Base-by-base conservation (phyloP, 306 rosid species). In the Trifolium pratense region DNA sequence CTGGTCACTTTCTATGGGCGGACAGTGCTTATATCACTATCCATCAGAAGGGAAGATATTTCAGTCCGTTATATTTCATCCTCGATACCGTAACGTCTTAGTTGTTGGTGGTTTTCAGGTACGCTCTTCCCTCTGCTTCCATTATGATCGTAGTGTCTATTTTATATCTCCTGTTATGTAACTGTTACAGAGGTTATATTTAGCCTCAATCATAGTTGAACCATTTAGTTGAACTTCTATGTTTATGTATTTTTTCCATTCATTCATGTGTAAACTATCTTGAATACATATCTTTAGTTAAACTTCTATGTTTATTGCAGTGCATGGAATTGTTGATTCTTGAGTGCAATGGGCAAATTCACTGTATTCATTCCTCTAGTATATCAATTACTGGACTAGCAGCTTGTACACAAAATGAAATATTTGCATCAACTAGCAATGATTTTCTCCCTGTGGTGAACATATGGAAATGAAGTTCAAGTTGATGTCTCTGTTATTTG, bases 381-480 rank as follows among this genome's bases (percentile, higher is more conserved):
- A 2, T 2, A 23, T 43, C 40, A 43, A 14, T 66, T 43, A 45
- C 15, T 23, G 57, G 57, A 43, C 8, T 43, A 0, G 40, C 71
- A 25, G 56, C 71, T 43, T 14, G 56, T 4, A 25, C 2, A 0
- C 9, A 9, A n/a, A 26, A 43, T 14, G 37, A 9, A 43, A 14
- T 9, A 8, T 23, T 66, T 45, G 71, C 55, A 7, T 23, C 57
- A 26, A 12, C 15, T 23, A 26, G 31, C 31, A 26, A 26, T 26
- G 31, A 26, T 3, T 26, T 3, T 26, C 4, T 26, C 5, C 31
- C 14, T 43, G 2, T 14, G 17, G 56, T 66, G 36, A 66, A 66
- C 12, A 43, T 66, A 23, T 66, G 57, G 71, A 43, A 66, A 45
- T 66, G 71, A 43, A 43, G 62, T 56, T 56, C 26, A 18, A 9